Percentiles rank a stretch among this genome's conserved stretches.
phyloP scores from a whole-genome alignment of 2,329 filamentous ascomycete genomes.

The Microdochium trichocladiopsis region DNA sequence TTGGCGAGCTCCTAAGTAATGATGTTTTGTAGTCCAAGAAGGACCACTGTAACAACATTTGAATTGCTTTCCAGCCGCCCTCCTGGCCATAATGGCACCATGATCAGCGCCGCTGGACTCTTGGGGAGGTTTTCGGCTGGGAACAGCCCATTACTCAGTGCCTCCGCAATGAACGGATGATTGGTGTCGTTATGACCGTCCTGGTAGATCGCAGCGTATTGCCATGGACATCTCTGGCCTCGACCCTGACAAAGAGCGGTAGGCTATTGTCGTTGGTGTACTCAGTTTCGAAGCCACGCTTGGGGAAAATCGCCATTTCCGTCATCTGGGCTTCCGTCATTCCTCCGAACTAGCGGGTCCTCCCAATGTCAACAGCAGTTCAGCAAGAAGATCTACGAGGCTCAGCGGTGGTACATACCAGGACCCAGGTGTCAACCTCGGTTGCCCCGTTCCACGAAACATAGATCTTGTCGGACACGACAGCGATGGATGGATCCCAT shows the following conservation, averaged over 20 bases:
- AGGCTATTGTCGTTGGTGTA: not conserved
- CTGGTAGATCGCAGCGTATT: not conserved
- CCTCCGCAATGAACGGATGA: not conserved
- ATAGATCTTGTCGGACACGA: constrained; percentile 16
- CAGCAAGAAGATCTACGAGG: not conserved
- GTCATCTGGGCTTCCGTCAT: not conserved
- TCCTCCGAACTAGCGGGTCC: too few relatives aligned
- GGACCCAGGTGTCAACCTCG: constrained; percentile 16
- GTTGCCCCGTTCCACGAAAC: constrained; percentile 40
- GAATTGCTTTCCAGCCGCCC: too few relatives aligned
- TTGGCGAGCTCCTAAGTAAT: too few relatives aligned
- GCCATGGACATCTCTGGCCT: not conserved
- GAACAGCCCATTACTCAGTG: too few relatives aligned
- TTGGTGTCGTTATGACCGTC: not conserved
- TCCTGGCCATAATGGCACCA: too few relatives aligned
- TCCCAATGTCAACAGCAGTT: too few relatives aligned
- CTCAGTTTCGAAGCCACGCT: not conserved
- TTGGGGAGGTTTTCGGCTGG: too few relatives aligned
- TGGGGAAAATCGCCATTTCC: not conserved
- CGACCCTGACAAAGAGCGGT: not conserved
- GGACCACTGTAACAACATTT: too few relatives aligned
- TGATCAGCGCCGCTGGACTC: too few relatives aligned
- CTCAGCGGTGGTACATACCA: not conserved
- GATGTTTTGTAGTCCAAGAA: too few relatives aligned
- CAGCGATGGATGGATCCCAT: constrained; percentile 10